Base-by-base conservation (phyloP, 768 basidiomycete species). In the Nevesoporus exiguus region DNA sequence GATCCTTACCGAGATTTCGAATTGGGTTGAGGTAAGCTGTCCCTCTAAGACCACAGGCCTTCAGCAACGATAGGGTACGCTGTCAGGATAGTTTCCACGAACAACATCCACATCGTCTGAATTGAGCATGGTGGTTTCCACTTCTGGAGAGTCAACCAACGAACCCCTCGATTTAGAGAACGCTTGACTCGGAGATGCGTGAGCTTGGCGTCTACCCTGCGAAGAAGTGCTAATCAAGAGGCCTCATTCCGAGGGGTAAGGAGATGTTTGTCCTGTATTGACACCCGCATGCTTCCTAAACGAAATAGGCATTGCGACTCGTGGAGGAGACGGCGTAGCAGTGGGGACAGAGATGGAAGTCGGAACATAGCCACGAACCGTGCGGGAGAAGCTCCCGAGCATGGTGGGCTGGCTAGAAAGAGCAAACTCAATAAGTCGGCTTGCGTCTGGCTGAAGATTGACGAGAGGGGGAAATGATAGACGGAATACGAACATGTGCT, bases 281-380 rank as follows among this genome's bases (percentile, higher is more conserved):
- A 66, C 40, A 22, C 59, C 60, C 57, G 76, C 70, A 59, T 77
- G 78, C 39, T 63, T 75, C 15, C 79, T 80, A 47, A 77, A 78
- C 0, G 76, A 77, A 27, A 79, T 62, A 0, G 79, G 81, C 13
- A 74, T 70, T 5, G 81, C 81, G 24, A 81, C 74, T 14, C 74
- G 73, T n/a, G 1, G 77, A 0, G 79, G 77, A 17, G 80, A 74
- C 15, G 80, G 78, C 1, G 72, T 68, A 1, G 79, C 75, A 2
- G 72, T 66, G 1, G 81, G 75, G 27, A 82, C 76, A 14, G 78
- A 71, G 47, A 81, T 78, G 8, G 78, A 76, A 17, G 77, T 72
- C 4, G 81, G 82, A 8, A n/a, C n/a, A n/a, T n/a, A n/a, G n/a
- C n/a, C n/a, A n/a, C 81, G 78, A 25, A 84, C 70, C 10, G 80